These are phyloP conservation scores for Blastobotrys proliferans DNA, from an alignment of 1,139 yeast genomes.

Conservation along the genomic window DNA sequence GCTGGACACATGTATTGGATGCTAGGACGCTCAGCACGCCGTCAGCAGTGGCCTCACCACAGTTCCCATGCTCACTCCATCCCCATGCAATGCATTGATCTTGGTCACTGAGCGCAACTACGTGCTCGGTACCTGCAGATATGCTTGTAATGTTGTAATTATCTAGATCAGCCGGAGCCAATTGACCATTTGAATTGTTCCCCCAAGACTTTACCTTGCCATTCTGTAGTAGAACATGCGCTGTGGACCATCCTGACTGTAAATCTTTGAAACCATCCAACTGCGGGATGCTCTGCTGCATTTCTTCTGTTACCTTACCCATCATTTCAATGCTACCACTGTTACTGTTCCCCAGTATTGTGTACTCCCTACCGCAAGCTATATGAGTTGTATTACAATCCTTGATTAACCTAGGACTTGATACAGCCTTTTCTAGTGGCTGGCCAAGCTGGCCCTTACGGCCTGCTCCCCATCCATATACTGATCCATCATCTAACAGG, in stretches of 20 bases:
- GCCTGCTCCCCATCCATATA: constrained; percentile 82
- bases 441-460: constrained; percentile 65
- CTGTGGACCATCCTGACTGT: constrained; percentile 77
- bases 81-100: constrained; percentile 73
- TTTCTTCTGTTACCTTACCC: constrained; percentile 21
- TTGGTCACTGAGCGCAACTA: constrained; percentile 41
- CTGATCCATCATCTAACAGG: constrained; percentile 38
- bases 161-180: constrained; percentile 27
- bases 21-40: constrained; percentile 24
- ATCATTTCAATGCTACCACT: constrained; percentile 24
- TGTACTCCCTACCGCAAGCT: constrained; percentile 36
- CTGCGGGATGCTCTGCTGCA: constrained; percentile 12
- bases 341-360: constrained; percentile 23
- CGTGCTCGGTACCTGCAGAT: constrained; percentile 85
- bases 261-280: constrained; percentile 25
- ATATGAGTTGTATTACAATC: constrained; percentile 17
- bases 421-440: constrained; percentile 16
- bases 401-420: constrained; percentile 23
- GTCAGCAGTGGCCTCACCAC: constrained; percentile 48
- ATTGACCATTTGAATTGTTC: constrained; percentile 73
- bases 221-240: constrained; percentile 43
- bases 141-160: constrained; percentile 21
- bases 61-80: constrained; percentile 99
- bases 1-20: background rate
- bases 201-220: constrained; percentile 52